Evolutionary conservation across 139 green algal species (phyloP), one percentile per base, ranked within the genome.

Genomic region (Chlamydomonas sp.): DNA sequence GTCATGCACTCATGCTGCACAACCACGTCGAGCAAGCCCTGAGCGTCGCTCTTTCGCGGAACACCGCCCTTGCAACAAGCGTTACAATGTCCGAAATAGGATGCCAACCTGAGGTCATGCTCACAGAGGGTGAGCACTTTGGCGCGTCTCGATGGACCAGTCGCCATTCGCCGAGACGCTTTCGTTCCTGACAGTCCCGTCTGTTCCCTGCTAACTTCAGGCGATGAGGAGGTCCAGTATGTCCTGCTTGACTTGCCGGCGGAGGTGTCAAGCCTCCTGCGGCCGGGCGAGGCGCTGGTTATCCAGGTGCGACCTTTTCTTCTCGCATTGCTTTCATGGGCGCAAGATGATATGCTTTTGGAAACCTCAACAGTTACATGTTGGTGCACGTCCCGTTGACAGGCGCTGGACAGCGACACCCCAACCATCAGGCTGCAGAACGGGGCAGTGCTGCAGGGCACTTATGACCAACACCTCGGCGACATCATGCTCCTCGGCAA

Each of bases 141-240:
- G 4, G 14, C 64, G 10, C 16, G 6, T 1, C 64, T 4, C 79
- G 3, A 31, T 16, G 61, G 18, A 2, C 18, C 73, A 64, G 64
- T 60, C 78, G 78, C n/a, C 60, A 18, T 16, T 49, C 20, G 16
- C 14, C 8, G 5, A 63, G n/a, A 63, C 5, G 72, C 49, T 57
- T 2, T 15, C n/a, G 17, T 6, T 4, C n/a, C 5, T 0, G 10
- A 3, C 18, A 14, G 7, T 17, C 0, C 64, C 8, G 49, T 0
- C 81, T 78, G 66, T 49, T 49, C 18, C 49, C 5, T 17, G 0
- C 64, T 12, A 57, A 0, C 81, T 78, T 58, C 84, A 88, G 84
- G 84, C 57, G 66, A 80, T 75, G 84, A 88, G 31, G 75, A 88
- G 9, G 84, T 88, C 9, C 84, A 88, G 10, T 88, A 88, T 18